Evolutionary conservation across 495 filamentous ascomycete species (phyloP).

Genomic region (Talaromyces nanjingensis): DNA sequence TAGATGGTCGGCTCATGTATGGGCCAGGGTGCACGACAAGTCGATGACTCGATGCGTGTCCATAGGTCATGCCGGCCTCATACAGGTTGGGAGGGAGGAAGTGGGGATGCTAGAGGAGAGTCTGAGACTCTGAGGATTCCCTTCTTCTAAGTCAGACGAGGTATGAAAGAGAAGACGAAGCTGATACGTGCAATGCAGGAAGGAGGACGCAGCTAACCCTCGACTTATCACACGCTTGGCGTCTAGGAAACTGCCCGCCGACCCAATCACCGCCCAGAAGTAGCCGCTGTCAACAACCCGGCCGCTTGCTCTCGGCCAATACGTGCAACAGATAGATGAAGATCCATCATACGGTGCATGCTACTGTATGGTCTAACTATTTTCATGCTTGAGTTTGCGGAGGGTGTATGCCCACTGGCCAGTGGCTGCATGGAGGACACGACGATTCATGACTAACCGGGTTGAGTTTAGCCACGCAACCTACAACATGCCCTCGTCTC

Average conservation of each 20-base stretch:
- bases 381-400: no score
- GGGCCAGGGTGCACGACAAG: not conserved
- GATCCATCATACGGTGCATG: not conserved
- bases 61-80: not conserved
- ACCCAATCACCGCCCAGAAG: not conserved
- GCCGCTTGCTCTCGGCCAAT: not conserved
- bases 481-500: not conserved
- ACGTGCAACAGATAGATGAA: not conserved
- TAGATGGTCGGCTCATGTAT: not conserved
- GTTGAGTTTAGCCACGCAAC: not conserved
- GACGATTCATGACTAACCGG: not conserved
- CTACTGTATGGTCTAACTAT: no score
- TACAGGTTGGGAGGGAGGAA: no score
- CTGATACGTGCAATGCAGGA: not conserved
- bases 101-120: no score
- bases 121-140: no score
- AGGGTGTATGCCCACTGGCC: not conserved
- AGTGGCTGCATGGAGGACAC: not conserved
- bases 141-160: not conserved
- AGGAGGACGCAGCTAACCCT: conserved; percentile 1
- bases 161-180: not conserved
- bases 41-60: no score
- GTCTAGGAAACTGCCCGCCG: not conserved
- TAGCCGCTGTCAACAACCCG: not conserved
- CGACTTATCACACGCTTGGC: not conserved